Conservation (phyloP, 2,329 filamentous ascomycete genomes). For the Alternaria atra region DNA sequence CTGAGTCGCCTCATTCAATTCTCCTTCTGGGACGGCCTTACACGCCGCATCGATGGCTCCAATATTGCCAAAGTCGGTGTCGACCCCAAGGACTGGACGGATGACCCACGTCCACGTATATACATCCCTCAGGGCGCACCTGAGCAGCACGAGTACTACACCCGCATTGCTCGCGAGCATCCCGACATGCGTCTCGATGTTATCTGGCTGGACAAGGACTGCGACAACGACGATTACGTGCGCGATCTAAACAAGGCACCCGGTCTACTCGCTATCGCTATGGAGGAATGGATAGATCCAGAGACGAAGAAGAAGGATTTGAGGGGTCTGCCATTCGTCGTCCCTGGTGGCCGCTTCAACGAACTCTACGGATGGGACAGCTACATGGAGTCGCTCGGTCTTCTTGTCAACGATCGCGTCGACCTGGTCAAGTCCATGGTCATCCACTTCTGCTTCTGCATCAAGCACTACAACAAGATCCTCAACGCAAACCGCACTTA, state of each 20-base stretch:
- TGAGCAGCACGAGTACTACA: conserved; percentile 91
- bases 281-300: conserved; percentile 76
- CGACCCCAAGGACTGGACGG: conserved; percentile 96
- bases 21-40: conserved; percentile 92
- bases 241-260: conserved; percentile 86
- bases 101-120: conserved; percentile 86
- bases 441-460: conserved; percentile 95
- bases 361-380: conserved; percentile 99
- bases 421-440: conserved; percentile 95
- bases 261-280: conserved; percentile 87
- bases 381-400: conserved; percentile 95
- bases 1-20: conserved; percentile 86
- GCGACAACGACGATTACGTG: conserved; percentile 82
- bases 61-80: conserved; percentile 85
- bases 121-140: conserved; percentile 87
- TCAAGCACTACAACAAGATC: conserved; percentile 98
- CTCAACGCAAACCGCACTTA: conserved; percentile 96
- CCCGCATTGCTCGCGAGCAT: conserved; percentile 75
- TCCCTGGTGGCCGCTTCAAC: conserved; percentile 96
- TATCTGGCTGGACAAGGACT: conserved; percentile 73
- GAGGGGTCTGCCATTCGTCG: conserved; percentile 89
- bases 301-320: conserved; percentile 75
- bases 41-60: conserved; percentile 86
- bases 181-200: conserved; percentile 92
- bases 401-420: conserved; percentile 84